Evolutionary conservation across 2,329 filamentous ascomycete genomes (phyloP).

Genomic region (Aureobasidium sp.): DNA sequence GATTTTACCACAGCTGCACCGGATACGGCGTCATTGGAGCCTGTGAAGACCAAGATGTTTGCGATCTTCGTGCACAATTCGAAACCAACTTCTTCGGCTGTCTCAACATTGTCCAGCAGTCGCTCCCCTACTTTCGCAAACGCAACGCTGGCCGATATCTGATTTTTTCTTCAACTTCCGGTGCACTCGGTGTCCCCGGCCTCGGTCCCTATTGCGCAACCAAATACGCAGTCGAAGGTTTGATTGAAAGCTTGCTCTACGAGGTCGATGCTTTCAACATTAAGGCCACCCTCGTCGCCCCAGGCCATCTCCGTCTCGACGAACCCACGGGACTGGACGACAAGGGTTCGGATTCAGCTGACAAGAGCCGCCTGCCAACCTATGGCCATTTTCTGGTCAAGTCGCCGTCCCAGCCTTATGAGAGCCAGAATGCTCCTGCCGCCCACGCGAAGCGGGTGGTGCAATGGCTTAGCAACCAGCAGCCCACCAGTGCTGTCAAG

Average conservation of each 20-base stretch:
- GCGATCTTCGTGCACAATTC: conserved; percentile 91
- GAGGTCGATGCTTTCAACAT: conserved; percentile 88
- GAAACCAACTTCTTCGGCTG: conserved; percentile 97
- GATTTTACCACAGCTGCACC: conserved; percentile 51
- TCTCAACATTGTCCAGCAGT: conserved; percentile 83
- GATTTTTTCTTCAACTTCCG: conserved; percentile 89
- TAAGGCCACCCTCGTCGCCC: conserved; percentile 87
- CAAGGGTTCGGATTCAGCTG: conserved; percentile 23
- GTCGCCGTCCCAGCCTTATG: conserved; percentile 72
- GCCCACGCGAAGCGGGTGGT: conserved; percentile 85
- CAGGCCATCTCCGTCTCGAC: conserved; percentile 78
- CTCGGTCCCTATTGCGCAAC: conserved; percentile 92
- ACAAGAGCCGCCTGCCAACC: conserved; percentile 48
- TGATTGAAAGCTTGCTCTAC: conserved; percentile 95
- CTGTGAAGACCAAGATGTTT: conserved; percentile 93
- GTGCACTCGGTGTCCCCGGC: conserved; percentile 86
- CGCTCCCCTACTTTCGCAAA: conserved; percentile 72
- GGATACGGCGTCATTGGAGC: conserved; percentile 93
- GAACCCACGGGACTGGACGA: conserved; percentile 47
- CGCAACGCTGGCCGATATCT: conserved; percentile 63
- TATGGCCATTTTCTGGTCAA: conserved; percentile 94
- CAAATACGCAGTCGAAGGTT: conserved; percentile 91
- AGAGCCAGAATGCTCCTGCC: conserved; percentile 67
- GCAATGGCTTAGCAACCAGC: conserved; percentile 86
- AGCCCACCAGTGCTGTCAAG: conserved; percentile 87